Base-by-base conservation (phyloP, 805 yeast genomes). In the Sugiyamaella floridensis region DNA sequence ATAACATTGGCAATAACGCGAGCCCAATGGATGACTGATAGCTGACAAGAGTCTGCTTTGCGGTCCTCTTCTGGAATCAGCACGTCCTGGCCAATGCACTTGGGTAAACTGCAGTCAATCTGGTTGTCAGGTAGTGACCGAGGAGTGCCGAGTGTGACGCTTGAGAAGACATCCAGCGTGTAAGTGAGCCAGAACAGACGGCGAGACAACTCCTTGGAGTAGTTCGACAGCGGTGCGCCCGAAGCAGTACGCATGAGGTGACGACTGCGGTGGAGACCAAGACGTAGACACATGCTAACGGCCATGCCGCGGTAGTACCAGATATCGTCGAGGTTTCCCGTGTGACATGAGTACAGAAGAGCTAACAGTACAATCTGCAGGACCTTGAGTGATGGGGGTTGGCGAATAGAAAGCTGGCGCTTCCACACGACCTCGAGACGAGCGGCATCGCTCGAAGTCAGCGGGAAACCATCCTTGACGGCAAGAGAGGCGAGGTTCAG, bases 221-320 rank as follows among this genome's bases (percentile, higher is more conserved):
- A 75, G 58, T 76, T 78, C 20, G 82, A 77, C 45, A 85, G 79
- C 34, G 79, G 78, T 1, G 85, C 76, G 0, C 92, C 92, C 53
- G 74, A 75, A n/a, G 76, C 75, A 2, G 81, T 79, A 48, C 85
- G 70, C 3, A 87, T 89, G 0, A 90, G 82, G 34, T 58, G 54
- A 9, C 95, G 96, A 67, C 95, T 85, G 59, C 95, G 75, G 65
- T 89, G 95, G 45, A 89, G 72, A 60, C 97, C 78, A 50, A 89
- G 71, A 60, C 89, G 93, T 61, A 87, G 95, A 4, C 90, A 83
- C 90, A 87, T 85, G 26, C 89, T 82, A 11, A 85, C 80, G 7
- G 85, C 82, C 59, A 82, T 75, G 43, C 92, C 90, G 54, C 96
- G 75, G 43, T 86, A 73, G 50, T 83, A 85, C 70, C 88, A 89